A percentile compares a stretch with the other conserved stretches of the same genome.
phyloP scores from a whole-genome alignment of 345 rosid species.

The Eucalyptus shirleyi region DNA sequence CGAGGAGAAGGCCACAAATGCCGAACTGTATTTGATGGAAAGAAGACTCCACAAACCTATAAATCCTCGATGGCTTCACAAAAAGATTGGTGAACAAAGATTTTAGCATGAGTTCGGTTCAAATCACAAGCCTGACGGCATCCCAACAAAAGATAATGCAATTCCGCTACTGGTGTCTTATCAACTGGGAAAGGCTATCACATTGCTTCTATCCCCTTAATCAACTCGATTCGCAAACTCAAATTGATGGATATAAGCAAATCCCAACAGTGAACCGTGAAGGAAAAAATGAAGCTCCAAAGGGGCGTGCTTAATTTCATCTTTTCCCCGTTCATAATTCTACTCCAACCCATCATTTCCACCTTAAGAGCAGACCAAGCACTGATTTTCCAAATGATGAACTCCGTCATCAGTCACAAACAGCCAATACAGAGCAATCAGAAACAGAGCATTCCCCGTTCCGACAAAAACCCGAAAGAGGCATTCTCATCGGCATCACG shows the following conservation, averaged over 20 bases:
- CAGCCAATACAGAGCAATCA: background rate
- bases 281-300: background rate
- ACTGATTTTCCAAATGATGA: background rate
- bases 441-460: background rate
- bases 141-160: background rate
- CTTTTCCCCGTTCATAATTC: background rate
- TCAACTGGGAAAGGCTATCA: background rate
- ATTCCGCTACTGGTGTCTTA: background rate
- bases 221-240: background rate
- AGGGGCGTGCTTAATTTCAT: background rate
- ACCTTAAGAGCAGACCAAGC: background rate
- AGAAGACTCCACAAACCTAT: background rate
- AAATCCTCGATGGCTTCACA: background rate
- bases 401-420: background rate
- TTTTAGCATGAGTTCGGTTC: background rate
- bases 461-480: background rate
- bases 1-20: background rate
- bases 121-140: background rate
- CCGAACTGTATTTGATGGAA: background rate
- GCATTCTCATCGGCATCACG: slow-evolving; percentile 58
- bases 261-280: background rate
- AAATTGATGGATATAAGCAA: background rate
- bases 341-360: background rate
- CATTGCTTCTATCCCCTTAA: background rate
- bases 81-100: background rate